Percentiles rank a stretch among this genome's conserved stretches.
Conservation (phyloP, 1,139 yeast genomes). For the Protomyces lactucae-debilis region DNA sequence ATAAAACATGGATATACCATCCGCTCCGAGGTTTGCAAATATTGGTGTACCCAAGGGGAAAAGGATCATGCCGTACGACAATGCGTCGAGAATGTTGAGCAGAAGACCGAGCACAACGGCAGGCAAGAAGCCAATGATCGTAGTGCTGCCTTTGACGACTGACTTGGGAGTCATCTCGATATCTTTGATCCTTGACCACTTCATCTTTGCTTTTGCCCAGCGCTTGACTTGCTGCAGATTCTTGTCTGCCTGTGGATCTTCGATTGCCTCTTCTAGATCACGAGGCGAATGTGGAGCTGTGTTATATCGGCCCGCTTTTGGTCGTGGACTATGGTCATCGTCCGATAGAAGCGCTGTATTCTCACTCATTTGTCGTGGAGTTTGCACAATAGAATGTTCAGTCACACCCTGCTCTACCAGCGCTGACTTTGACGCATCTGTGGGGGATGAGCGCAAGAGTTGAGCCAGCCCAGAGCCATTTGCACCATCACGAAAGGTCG, state of each 20-base stretch:
- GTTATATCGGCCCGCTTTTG: background rate
- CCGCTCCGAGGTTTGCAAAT: constrained; percentile 73
- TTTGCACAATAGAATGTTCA: background rate
- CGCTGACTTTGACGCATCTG: background rate
- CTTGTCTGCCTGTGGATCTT: background rate
- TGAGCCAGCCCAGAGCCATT: constrained; percentile 4
- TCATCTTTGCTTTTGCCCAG: background rate
- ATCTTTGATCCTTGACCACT: background rate
- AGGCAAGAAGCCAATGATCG: constrained; percentile 46
- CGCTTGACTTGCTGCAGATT: background rate
- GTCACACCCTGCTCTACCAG: background rate
- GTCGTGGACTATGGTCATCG: background rate
- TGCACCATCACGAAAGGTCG: constrained; percentile 1
- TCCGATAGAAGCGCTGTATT: constrained; percentile 9
- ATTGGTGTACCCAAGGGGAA: constrained; percentile 81
- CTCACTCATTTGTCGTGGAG: constrained; percentile 24
- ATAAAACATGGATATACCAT: constrained; percentile 91
- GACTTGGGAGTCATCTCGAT: constrained; percentile 8
- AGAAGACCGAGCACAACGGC: constrained; percentile 80
- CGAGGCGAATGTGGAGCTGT: background rate
- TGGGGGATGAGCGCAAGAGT: constrained; percentile 7
- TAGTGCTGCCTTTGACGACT: background rate
- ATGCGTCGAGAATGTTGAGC: constrained; percentile 81
- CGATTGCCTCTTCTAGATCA: background rate
- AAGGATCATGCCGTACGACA: constrained; percentile 95